Base-by-base conservation (phyloP, 768 basidiomycete species). In the Auriscalpium microsporum region DNA sequence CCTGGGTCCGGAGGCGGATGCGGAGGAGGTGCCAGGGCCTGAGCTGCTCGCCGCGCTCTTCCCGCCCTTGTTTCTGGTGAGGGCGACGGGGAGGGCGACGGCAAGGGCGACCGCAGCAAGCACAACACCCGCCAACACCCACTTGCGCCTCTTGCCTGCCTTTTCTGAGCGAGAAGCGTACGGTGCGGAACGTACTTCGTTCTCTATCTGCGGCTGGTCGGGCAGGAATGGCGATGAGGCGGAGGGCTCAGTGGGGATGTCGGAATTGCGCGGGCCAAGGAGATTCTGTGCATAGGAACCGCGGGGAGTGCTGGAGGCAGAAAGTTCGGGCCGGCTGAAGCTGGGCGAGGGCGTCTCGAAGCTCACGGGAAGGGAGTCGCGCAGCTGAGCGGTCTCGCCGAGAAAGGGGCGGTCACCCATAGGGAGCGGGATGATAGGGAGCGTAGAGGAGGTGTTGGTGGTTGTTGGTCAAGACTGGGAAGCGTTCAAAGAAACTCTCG, bases 31-130 rank as follows among this genome's bases (percentile, higher is more conserved):
- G 10, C 48, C 42, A 16, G 60, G 0, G n/a, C 19, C 54, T 3
- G 6, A 17, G 9, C 53, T 50, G 14, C 36, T 44, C 16, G 35
- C 45, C 36, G 33, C 33, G 16, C 50, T 50, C n/a, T 48, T 38
- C 7, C 49, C 40, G 34, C 45, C n/a, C 23, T 35, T 48, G 42
- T 19, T 58, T 11, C 48, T 53, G 8, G 35, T 16, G 38, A 58
- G 51, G 55, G 53, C 56, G 38, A 53, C 53, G 34, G 48, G 33
- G 42, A 59, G 37, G 33, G 56, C 54, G 45, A 56, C 33, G 34
- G 45, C 53, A 23, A 44, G 52, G 19, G 45, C 52, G 52, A 52
- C 42, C 9, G 34, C 52, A 28, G 38, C 52, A 40, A 52, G 17
- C 23, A 37, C 52, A 10, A 23, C 34, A 8, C 23, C 40, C n/a